Percentiles rank a stretch among this genome's conserved stretches.
These are phyloP conservation scores for Gossypioides kirkii DNA, from an alignment of 345 rosid species.

Conservation along the genomic window DNA sequence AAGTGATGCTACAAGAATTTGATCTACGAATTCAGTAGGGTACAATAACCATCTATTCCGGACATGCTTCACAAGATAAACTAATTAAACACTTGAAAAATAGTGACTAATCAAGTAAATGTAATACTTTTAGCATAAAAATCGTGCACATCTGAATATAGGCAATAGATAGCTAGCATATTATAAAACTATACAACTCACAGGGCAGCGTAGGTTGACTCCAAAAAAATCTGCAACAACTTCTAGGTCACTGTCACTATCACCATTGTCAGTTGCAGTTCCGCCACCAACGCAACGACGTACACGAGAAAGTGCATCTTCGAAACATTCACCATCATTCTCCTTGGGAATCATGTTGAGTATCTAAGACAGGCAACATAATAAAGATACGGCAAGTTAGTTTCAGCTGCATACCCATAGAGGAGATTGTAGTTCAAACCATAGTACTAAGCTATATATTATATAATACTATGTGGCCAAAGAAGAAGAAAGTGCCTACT, in stretches of 20 bases:
- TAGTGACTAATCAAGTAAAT: background rate
- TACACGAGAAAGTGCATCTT: slow-evolving; percentile 86
- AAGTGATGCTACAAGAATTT: background rate
- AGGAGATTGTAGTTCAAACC: background rate
- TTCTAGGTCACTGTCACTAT: slow-evolving; percentile 95
- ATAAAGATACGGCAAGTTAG: background rate
- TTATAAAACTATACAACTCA: slow-evolving; percentile 32
- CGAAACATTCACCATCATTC: slow-evolving; percentile 75
- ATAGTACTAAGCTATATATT: background rate
- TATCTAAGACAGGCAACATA: slow-evolving; percentile 38
- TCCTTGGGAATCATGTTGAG: slow-evolving; percentile 79
- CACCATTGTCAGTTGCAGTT: slow-evolving; percentile 69
- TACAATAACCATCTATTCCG: background rate
- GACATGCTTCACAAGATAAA: background rate
- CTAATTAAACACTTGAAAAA: background rate
- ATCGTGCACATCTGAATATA: background rate
- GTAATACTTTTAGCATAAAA: background rate
- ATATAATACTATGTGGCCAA: background rate
- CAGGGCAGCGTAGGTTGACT: slow-evolving; percentile 97
- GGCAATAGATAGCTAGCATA: background rate
- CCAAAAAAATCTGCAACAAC: slow-evolving; percentile 81
- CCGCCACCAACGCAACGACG: slow-evolving; percentile 93
- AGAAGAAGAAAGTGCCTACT: background rate
- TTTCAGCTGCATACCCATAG: background rate
- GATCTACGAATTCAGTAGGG: background rate